Percentiles rank a stretch among this genome's conserved stretches.
Evolutionary conservation across 2,329 filamentous ascomycete genomes (phyloP).

Genomic region (Bimuria novae-zelandiae): DNA sequence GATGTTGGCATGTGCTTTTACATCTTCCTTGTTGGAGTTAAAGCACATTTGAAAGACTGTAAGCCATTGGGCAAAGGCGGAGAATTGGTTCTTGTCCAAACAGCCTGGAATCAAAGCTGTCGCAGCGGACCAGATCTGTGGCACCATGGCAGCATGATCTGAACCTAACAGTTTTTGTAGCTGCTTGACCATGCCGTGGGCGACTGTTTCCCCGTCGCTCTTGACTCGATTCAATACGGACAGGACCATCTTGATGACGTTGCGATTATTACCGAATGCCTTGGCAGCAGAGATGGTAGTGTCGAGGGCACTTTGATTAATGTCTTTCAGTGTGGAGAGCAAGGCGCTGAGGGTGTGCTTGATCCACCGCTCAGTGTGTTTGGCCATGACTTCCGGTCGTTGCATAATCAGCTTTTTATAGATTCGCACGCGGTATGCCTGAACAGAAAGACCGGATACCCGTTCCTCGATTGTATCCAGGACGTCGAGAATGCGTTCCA

Average conservation of each 20-base stretch:
- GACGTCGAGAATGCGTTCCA: constrained; percentile 70
- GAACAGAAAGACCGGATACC: constrained; percentile 78
- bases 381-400: constrained; percentile 70
- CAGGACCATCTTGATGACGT: constrained; percentile 68
- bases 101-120: constrained; percentile 73
- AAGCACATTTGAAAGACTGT: constrained; percentile 81
- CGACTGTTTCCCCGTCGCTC: constrained; percentile 60
- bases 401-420: constrained; percentile 79
- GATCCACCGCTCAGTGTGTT: constrained; percentile 75
- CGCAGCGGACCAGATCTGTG: constrained; percentile 86
- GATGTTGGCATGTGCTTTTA: constrained; percentile 71
- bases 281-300: constrained; percentile 74
- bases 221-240: constrained; percentile 63
- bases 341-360: constrained; percentile 81
- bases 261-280: constrained; percentile 69
- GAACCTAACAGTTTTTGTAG: constrained; percentile 64
- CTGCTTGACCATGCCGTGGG: constrained; percentile 67
- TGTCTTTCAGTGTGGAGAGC: constrained; percentile 77
- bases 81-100: constrained; percentile 67
- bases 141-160: constrained; percentile 68
- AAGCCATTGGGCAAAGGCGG: constrained; percentile 75
- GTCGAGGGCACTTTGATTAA: constrained; percentile 73
- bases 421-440: constrained; percentile 75
- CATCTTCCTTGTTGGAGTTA: constrained; percentile 71
- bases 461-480: constrained; percentile 75